These are phyloP conservation scores for Colletotrichum truncatum DNA, from an alignment of 2,329 filamentous ascomycete species.

Conservation along the genomic window DNA sequence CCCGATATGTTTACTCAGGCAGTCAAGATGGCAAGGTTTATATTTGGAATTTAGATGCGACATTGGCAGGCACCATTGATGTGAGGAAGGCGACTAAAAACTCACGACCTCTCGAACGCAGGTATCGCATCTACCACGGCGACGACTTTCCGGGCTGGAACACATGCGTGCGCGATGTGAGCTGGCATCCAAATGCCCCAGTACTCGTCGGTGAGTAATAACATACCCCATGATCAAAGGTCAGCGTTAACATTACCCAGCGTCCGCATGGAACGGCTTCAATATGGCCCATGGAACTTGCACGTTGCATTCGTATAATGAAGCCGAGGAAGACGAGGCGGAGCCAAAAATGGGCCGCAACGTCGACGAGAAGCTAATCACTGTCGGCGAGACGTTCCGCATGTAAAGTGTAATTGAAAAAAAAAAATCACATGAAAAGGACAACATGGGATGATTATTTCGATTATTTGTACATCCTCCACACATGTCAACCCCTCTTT, in stretches of 20 bases:
- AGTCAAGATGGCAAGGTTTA: constrained; percentile 90
- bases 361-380: constrained; percentile 67
- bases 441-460: constrained; percentile 25
- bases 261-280: constrained; percentile 85
- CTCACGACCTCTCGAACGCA: constrained; percentile 64
- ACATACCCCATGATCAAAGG: not conserved
- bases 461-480: constrained; percentile 28
- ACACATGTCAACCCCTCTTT: constrained; percentile 25
- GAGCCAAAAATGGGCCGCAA: constrained; percentile 65
- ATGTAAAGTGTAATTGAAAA: not conserved
- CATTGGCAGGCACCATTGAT: constrained; percentile 79
- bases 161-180: constrained; percentile 86
- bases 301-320: constrained; percentile 81
- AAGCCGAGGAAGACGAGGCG: constrained; percentile 72
- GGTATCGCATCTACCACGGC: constrained; percentile 64
- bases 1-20: constrained; percentile 91
- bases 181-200: constrained; percentile 88
- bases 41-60: constrained; percentile 94
- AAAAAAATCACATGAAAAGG: not conserved
- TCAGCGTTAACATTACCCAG: constrained; percentile 50
- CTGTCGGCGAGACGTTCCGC: constrained; percentile 30
- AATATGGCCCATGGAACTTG: constrained; percentile 79
- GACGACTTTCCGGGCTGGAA: constrained; percentile 71
- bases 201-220: constrained; percentile 71
- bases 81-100: constrained; percentile 76